A percentile compares a stretch with the other conserved stretches of the same genome.
phyloP scores from a whole-genome alignment of 1,284 basidiomycete genomes.

The Phellopilus nigrolimitatus region DNA sequence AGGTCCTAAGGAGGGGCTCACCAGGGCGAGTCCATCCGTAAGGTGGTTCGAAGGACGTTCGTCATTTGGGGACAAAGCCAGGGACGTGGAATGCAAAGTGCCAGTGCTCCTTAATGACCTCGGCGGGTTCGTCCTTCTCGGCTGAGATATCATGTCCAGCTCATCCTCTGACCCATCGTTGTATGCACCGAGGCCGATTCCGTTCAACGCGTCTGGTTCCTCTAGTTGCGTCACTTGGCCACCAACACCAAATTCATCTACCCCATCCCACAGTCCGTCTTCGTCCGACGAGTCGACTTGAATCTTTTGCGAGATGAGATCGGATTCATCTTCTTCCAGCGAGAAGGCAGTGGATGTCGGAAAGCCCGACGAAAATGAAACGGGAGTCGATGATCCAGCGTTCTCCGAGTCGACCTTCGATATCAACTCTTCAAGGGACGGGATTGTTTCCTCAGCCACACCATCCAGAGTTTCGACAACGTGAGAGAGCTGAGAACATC shows the following conservation, averaged over 20 bases:
- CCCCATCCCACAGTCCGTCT: neutral
- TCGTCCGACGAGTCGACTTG: too few species aligned
- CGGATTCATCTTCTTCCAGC: neutral
- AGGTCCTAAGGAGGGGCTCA: too few species aligned
- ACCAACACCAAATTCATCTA: neutral
- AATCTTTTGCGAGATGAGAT: neutral
- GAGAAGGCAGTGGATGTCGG: slow-evolving; percentile 6
- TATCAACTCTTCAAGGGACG: neutral
- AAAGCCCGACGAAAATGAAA: neutral
- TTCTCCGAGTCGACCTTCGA: neutral
- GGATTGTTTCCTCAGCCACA: neutral
- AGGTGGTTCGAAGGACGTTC: neutral
- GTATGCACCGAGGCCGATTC: neutral
- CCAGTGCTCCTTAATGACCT: neutral
- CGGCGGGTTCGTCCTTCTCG: neutral
- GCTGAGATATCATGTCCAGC: slow-evolving; percentile 16
- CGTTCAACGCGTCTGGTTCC: neutral
- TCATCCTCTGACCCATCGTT: slow-evolving; percentile 6
- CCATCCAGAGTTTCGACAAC: neutral
- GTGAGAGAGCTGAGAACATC: neutral
- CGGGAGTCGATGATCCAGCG: slow-evolving; percentile 1
- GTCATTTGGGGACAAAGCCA: neutral
- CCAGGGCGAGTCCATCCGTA: too few species aligned
- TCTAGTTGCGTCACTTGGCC: neutral
- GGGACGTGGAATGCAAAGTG: neutral